Evolutionary conservation across 1,139 yeast species (phyloP).

Genomic region (Candida labiduridarum): DNA sequence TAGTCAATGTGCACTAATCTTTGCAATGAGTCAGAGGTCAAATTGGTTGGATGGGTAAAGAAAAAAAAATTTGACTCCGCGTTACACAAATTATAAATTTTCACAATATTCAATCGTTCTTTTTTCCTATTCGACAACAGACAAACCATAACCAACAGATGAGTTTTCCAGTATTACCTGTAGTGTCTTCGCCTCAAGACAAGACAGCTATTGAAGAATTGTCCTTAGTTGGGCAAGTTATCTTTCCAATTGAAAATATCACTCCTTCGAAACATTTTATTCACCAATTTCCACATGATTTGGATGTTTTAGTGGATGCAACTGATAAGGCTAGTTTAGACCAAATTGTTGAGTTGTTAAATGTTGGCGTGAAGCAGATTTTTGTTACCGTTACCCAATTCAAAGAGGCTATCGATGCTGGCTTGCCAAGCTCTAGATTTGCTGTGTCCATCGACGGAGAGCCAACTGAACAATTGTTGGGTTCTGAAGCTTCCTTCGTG

Average conservation of each 20-base stretch:
- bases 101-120: background rate
- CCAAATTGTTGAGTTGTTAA: slow-evolving; percentile 56
- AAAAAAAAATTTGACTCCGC: background rate
- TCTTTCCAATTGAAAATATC: slow-evolving; percentile 34
- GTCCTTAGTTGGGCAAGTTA: slow-evolving; percentile 41
- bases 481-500: slow-evolving; percentile 26
- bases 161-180: slow-evolving; percentile 53
- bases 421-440: slow-evolving; percentile 65
- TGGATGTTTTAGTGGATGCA: slow-evolving; percentile 40
- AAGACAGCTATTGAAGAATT: slow-evolving; percentile 26
- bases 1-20: background rate
- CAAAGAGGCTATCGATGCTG: slow-evolving; percentile 43
- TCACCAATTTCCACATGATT: slow-evolving; percentile 33
- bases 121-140: background rate
- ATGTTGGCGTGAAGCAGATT: slow-evolving; percentile 64
- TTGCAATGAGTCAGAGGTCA: background rate
- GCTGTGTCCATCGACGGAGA: slow-evolving; percentile 36
- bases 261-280: slow-evolving; percentile 38
- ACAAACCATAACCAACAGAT: slow-evolving; percentile 18
- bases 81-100: background rate
- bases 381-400: slow-evolving; percentile 41
- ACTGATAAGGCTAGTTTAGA: slow-evolving; percentile 33
- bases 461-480: slow-evolving; percentile 17
- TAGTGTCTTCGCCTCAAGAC: slow-evolving; percentile 26
- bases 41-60: no score